Evolutionary conservation across 345 rosid genomes (phyloP), one percentile per base, ranked within the genome.

Genomic region (Noccaea bulbosa): DNA sequence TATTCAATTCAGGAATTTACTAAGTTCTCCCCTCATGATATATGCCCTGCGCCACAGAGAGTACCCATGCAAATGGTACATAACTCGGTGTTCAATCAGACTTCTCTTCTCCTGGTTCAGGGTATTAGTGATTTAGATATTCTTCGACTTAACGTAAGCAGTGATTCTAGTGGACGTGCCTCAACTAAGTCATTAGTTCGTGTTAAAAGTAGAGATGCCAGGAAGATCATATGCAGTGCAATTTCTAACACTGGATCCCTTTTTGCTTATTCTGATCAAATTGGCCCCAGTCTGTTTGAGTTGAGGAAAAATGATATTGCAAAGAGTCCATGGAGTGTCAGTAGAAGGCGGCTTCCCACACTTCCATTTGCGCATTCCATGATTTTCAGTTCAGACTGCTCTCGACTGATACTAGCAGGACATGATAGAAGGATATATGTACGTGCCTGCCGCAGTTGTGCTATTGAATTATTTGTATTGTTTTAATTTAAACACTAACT

Each of bases 1-100:
- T 91, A 91, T 84, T 87, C 96, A 37, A 83, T 79, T 66, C 84
- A 82, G 78, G 96, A 91, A 76, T 93, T 91, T 75, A 79, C 91
- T 15, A 88, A 82, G 81, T 93, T 85, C 79, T 85, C 97, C 7
- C 98, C 98, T 12, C 94, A 89, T 83, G 97, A 93, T 79, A 85
- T 93, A 35, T 93, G 97, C 77, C 97, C 98, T 57, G 91, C 98
- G 24, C 98, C 97, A 47, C 98, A 93, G 82, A 91, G 94, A 77
- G 77, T 87, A 68, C 89, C 94, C 9, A 77, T 91, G 60, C 92
- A 87, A 53, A 68, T 91, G 79, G 92, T 86, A 70, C 78, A 58
- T 55, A 80, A 81, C 77, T 80, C 96, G 17, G 71, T 70, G 60
- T 82, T 85, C 76, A 79, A 77, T 65, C 82, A 77, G 65, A 78